Evolutionary conservation across 2,329 filamentous ascomycete genomes (phyloP), one percentile per base, ranked within the genome.

Genomic region (Epichloe scottii): DNA sequence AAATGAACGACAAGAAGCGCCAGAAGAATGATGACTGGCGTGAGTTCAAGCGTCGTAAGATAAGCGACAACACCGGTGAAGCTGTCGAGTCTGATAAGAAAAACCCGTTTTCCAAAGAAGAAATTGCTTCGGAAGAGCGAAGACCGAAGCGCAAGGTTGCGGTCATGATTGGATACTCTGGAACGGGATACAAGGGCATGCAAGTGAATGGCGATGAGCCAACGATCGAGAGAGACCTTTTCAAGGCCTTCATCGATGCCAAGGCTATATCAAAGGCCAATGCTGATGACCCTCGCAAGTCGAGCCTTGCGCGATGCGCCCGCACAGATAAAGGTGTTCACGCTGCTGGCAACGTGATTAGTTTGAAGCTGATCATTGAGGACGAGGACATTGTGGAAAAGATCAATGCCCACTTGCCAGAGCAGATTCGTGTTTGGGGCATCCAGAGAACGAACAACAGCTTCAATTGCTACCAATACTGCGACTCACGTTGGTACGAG

Each of bases 241-340:
- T 98, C 71, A 80, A 82, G 34, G 93, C 93, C 3, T 91, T 98
- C 59, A 85, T 98, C 55, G 81, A 82, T 3, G 90, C 93, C 3
- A 87, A 90, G 17, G 90, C 93, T 39, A 95, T 98, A 55, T 94
- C 90, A 46, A 97, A 97, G 68, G 89, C 89, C 55, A 98, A 98
- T 64, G 93, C 93, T 21, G 84, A 95, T 60, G 93, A 98, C 64
- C 93, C 91, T 4, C 95, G 94, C 68, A 98, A 98, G 69, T 95
- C 89, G 2, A 90, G 89, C 49, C 79, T 98, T 45, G 87, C 95
- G 50, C 85, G 93, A 57, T 98, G 93, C 67, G 93, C 93, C 4
- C 79, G 93, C 56, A 98, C 93, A 0, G 93, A 98, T 71, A 98
- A 97, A 73, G 93, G 93, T 50, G 91, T 97, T 2, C 91, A 97